Conservation (phyloP, 768 basidiomycete species). For the Boletus insuetus region DNA sequence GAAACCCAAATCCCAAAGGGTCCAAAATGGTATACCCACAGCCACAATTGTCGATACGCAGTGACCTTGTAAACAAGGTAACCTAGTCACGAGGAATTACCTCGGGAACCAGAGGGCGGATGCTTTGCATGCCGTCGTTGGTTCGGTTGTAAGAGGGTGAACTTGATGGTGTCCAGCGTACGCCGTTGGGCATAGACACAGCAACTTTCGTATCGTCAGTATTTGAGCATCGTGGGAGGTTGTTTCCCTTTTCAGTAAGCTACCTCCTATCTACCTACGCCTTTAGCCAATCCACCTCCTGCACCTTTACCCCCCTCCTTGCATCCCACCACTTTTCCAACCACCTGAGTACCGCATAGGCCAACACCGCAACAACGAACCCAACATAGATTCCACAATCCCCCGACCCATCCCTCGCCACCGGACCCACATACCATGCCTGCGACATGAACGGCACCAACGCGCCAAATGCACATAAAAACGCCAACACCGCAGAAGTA, state of each 20-base stretch:
- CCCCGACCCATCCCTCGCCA: constrained; percentile 43
- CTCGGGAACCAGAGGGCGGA: constrained; percentile 26
- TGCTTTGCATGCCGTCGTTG: neutral
- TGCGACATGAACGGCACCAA: constrained; percentile 51
- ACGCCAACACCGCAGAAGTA: constrained; percentile 40
- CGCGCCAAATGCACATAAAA: constrained; percentile 38
- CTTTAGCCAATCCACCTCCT: neutral
- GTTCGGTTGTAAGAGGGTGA: constrained; percentile 32
- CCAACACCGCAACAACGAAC: constrained; percentile 31
- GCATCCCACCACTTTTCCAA: constrained; percentile 25
- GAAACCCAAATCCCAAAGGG: no score
- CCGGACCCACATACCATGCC: constrained; percentile 50
- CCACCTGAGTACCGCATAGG: constrained; percentile 31
- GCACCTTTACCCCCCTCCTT: neutral
- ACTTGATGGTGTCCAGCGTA: constrained; percentile 23
- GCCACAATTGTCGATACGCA: no score
- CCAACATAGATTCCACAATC: constrained; percentile 48
- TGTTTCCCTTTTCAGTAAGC: neutral
- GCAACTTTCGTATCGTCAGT: no score
- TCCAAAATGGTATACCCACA: no score
- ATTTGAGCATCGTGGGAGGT: neutral
- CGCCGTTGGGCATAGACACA: constrained; percentile 16
- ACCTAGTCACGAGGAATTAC: no score
- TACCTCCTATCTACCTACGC: neutral
- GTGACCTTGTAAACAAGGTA: no score